Base-by-base conservation (phyloP, 2,329 filamentous ascomycete species). In the Ambrosiella xylebori region DNA sequence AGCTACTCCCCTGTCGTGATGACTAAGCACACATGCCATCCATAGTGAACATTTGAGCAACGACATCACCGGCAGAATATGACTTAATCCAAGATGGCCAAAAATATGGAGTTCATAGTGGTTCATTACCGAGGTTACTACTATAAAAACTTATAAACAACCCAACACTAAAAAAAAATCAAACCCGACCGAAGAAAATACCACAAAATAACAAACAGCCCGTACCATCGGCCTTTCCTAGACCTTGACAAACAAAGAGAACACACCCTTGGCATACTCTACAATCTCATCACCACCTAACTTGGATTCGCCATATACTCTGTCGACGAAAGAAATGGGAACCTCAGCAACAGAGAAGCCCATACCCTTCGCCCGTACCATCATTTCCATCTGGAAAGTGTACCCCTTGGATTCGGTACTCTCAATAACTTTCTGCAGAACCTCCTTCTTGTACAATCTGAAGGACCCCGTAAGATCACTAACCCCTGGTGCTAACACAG, bases 321-420 rank as follows among this genome's bases (percentile, higher is more conserved):
- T 82, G 70, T 98, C 94, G 45, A 97, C 93, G 70, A 98, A 98
- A 27, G 81, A 87, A 64, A 98, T 98, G 11, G 93, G 93, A 61
- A 95, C 91, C 76, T 98, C 93, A 13, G 87, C 88, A 38, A 98
- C 91, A 41, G 84, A 86, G 74, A 81, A 95, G 0, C 93, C 91
- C 87, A 96, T 90, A 13, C 86, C 87, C 80, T 96, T 96, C 39
- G 93, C 93, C 62, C 90, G 79, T 7, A 97, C 91, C 84, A 96
- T 97, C 82, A 98, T 86, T 78, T 96, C 91, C 93, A 98, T 98
- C 81, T 98, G 93, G 77, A 98, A 98, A 45, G 86, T 91, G 71
- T 97, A 98, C 2, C 93, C 93, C 74, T 97, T 95, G 69, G 88
- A 93, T 77, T 96, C 85, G 7, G 89, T 96, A 71, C 80, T 88